Base-by-base conservation (phyloP, 495 filamentous ascomycete species). In the Aspergillus ellipticus region DNA sequence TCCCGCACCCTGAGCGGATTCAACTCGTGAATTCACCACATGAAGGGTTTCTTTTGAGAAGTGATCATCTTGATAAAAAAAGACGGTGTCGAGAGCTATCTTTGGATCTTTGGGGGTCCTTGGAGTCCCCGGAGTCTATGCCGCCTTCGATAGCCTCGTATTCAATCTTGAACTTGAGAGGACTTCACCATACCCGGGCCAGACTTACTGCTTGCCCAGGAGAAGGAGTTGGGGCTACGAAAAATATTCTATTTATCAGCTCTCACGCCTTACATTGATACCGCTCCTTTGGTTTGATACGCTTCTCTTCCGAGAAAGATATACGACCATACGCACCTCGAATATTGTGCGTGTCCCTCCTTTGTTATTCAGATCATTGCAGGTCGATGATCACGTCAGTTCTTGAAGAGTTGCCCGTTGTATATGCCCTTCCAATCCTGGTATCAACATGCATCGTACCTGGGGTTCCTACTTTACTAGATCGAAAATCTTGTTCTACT, bases 401-500 rank as follows among this genome's bases (percentile, higher is more conserved):
- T 5, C 20, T 35, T 45, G 20, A 16, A 41, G 33, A 53, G 51
- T 54, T 55, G 54, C 51, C 49, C 41, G 7, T 33, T 19, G 24
- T 54, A 53, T 35, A 26, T 46, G 49, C 41, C 35, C 43, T 41
- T 29, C 11, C 28, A 46, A 7, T 16, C 10, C 13, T 17, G 37
- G 28, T 48, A 19, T 56, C 51, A 63, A 37, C 21, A 63, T 62
- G 55, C 42, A 33, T 39, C 46, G 56, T 51, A 33, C 63, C 16
- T 70, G 58, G 57, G 77, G 79, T 64, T 79, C 81, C 63, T 82
- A 91, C 66, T 74, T 91, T 43, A 84, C 85, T 33, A 67, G 74
- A 10, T 74, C 76, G 26, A 92, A 90, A 70, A 60, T 95, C 21
- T 31, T 89, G 39, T 97, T 96, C 76, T 88, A 96, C 73, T 55